Conservation (phyloP, 2,329 filamentous ascomycete genomes). For the Alternaria burnsii region DNA sequence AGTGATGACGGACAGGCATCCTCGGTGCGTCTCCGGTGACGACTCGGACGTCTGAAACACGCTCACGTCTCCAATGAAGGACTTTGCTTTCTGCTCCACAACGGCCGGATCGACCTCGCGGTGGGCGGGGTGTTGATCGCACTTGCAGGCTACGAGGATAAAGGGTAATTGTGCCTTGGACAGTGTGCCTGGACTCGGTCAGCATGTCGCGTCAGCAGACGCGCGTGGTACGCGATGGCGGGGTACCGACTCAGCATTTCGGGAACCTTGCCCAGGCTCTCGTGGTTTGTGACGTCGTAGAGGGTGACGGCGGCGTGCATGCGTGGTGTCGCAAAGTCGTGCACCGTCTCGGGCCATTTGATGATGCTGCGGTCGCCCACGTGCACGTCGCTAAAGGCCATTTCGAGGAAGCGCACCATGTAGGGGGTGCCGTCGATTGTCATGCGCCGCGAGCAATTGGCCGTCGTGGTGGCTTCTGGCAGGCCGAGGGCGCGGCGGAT, state of each 20-base stretch:
- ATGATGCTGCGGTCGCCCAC: constrained; percentile 59
- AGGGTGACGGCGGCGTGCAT: constrained; percentile 86
- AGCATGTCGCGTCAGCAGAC: constrained; percentile 22
- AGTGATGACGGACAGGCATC: constrained; percentile 79
- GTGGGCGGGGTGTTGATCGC: constrained; percentile 75
- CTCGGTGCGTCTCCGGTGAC: constrained; percentile 75
- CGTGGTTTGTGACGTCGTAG: constrained; percentile 84
- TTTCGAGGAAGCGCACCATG: constrained; percentile 66
- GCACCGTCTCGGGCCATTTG: constrained; percentile 65
- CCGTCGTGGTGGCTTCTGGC: constrained; percentile 54
- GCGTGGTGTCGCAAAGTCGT: constrained; percentile 74
- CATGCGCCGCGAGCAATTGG: constrained; percentile 62
- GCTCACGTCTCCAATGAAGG: constrained; percentile 69
- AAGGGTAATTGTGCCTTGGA: constrained; percentile 77
- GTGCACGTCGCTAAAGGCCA: constrained; percentile 62
- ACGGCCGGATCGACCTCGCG: constrained; percentile 75
- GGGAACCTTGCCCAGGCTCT: constrained; percentile 77
- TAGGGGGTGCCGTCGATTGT: constrained; percentile 64
- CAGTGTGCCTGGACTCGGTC: constrained; percentile 69
- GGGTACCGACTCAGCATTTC: constrained; percentile 76
- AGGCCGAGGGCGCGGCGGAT: constrained; percentile 65
- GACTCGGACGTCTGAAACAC: constrained; percentile 77
- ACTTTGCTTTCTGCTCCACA: constrained; percentile 70
- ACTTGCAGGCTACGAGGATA: constrained; percentile 88
- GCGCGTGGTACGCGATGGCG: constrained; percentile 4